Evolutionary conservation across 495 filamentous ascomycete genomes (phyloP).

Genomic region (Geoglossum glabrum): DNA sequence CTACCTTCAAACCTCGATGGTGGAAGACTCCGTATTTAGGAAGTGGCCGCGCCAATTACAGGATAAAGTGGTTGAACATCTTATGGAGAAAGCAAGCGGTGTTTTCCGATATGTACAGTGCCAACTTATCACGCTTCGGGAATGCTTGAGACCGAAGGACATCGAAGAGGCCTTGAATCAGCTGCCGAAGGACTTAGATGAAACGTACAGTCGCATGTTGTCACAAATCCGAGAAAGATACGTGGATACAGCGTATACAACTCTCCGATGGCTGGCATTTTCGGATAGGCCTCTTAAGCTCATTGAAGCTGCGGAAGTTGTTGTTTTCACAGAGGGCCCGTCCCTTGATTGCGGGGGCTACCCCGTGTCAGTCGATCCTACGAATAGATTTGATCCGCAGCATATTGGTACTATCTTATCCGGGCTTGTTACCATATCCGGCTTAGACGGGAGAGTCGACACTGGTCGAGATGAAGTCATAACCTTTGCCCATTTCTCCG

Average conservation of each 20-base stretch:
- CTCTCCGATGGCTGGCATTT: constrained; percentile 11
- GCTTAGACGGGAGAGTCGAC: background rate
- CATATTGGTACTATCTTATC: constrained; percentile 8
- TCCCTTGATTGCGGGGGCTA: background rate
- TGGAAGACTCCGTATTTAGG: constrained; percentile 5
- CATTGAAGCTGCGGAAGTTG: constrained; percentile 8
- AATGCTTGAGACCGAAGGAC: background rate
- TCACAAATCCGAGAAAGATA: constrained; percentile 5
- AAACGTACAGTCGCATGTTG: constrained; percentile 15
- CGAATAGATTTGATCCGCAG: constrained; percentile 5
- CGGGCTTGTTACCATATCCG: constrained; percentile 4
- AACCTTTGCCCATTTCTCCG: constrained; percentile 13
- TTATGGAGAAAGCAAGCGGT: background rate
- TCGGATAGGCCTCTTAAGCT: constrained; percentile 10
- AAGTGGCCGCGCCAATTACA: background rate
- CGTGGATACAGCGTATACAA: constrained; percentile 5
- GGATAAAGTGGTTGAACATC: constrained; percentile 3
- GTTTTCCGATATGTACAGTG: constrained; percentile 12
- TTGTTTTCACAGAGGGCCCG: constrained; percentile 6
- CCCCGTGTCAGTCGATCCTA: constrained; percentile 4
- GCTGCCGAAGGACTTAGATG: constrained; percentile 11
- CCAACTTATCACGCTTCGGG: constrained; percentile 11
- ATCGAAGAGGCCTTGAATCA: constrained; percentile 7
- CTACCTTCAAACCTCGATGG: constrained; percentile 9
- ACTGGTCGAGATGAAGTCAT: background rate